A percentile compares a stretch with the other conserved stretches of the same genome.
Conservation (phyloP, 495 filamentous ascomycete species). For the Podospora tetraspora region DNA sequence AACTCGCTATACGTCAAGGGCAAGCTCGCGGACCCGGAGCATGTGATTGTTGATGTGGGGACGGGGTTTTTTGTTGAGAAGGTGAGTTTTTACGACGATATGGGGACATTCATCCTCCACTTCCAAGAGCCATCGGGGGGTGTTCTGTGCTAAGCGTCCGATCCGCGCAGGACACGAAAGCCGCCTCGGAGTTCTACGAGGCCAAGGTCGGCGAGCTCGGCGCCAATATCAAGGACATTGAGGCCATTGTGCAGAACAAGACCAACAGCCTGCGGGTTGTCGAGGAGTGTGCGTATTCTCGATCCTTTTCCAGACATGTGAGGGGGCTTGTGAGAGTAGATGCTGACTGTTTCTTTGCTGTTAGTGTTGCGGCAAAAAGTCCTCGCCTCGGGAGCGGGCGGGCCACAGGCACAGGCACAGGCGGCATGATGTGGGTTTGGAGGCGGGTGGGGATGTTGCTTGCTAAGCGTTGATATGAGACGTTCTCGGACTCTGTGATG, state of each 20-base stretch:
- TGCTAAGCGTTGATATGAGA: not conserved
- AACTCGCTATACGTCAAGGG: slow-evolving; percentile 92
- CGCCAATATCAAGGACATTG: slow-evolving; percentile 74
- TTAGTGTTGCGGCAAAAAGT: slow-evolving; percentile 58
- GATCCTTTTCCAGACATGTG: not conserved
- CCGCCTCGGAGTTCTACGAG: slow-evolving; percentile 79
- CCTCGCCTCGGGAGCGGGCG: slow-evolving; percentile 18
- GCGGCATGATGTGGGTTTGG: slow-evolving; percentile 13
- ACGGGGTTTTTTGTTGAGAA: slow-evolving; percentile 98
- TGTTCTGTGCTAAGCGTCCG: not conserved
- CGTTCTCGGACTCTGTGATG: not conserved
- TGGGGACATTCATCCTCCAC: not conserved
- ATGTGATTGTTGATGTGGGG: slow-evolving; percentile 90
- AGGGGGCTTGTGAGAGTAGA: not conserved
- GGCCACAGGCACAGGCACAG: slow-evolving; percentile 11
- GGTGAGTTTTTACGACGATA: slow-evolving; percentile 36
- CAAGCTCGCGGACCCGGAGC: slow-evolving; percentile 64
- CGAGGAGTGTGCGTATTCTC: slow-evolving; percentile 65
- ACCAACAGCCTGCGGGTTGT: slow-evolving; percentile 76
- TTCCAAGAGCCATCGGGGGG: not conserved
- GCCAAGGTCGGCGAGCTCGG: slow-evolving; percentile 76
- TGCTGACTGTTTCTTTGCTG: not conserved
- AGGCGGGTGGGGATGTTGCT: not conserved
- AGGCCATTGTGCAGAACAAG: slow-evolving; percentile 81
- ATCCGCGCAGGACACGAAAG: slow-evolving; percentile 51